Percentiles rank a stretch among this genome's conserved stretches.
phyloP scores from a whole-genome alignment of 2,329 filamentous ascomycete genomes.

The Arthrobotrys musiformis region DNA sequence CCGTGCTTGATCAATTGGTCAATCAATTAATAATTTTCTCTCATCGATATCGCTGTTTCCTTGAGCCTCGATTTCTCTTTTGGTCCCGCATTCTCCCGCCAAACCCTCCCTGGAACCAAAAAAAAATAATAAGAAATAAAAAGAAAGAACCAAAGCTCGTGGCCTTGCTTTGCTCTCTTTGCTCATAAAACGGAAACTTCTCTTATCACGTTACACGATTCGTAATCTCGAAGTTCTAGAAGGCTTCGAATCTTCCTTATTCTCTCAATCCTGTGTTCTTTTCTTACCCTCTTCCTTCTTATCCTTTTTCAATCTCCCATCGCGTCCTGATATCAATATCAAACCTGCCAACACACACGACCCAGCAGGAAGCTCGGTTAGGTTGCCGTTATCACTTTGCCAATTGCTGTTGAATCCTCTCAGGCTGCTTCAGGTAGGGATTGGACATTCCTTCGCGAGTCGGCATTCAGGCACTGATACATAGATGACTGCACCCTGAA shows the following conservation, averaged over 20 bases:
- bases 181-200: neutral
- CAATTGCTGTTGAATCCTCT: constrained; percentile 21
- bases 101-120: constrained; percentile 14
- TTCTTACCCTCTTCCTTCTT: too few relatives aligned
- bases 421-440: constrained; percentile 20
- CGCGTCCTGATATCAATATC: constrained; percentile 9
- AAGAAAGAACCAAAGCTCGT: constrained; percentile 33
- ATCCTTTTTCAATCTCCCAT: neutral
- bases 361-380: constrained; percentile 6
- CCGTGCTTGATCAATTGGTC: neutral
- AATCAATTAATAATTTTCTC: neutral
- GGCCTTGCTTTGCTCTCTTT: too few relatives aligned
- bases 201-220: constrained; percentile 42
- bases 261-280: constrained; percentile 2
- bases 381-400: constrained; percentile 1
- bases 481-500: neutral
- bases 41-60: neutral
- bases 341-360: constrained; percentile 13
- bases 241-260: constrained; percentile 5
- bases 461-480: neutral
- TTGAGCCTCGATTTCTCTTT: constrained; percentile 45
- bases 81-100: constrained; percentile 14
- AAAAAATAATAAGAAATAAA: too few relatives aligned
- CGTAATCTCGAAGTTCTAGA: constrained; percentile 48
- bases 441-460: constrained; percentile 1